Conservation (phyloP, 2,329 filamentous ascomycete species). For the Pseudocercospora fijiensis region DNA sequence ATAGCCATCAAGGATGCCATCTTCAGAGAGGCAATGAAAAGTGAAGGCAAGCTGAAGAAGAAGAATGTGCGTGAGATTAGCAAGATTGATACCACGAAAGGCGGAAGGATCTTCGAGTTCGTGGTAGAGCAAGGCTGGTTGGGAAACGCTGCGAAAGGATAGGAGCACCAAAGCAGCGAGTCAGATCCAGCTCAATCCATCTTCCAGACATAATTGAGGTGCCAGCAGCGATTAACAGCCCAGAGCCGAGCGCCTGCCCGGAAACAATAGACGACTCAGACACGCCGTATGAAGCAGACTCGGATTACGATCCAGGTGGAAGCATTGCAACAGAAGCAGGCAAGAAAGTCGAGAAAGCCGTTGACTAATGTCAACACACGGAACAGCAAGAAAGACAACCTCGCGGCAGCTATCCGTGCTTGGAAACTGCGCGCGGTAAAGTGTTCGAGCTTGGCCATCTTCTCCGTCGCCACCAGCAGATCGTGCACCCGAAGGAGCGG, state of each 20-base stretch:
- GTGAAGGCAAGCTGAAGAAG: slow-evolving; percentile 85
- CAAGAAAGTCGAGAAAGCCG: neutral
- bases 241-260: neutral
- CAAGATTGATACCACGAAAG: slow-evolving; percentile 79
- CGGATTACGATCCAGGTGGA: neutral
- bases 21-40: slow-evolving; percentile 85
- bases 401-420: neutral
- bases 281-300: neutral
- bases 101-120: slow-evolving; percentile 86
- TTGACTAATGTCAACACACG: neutral
- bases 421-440: neutral
- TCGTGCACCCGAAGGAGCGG: too few species aligned
- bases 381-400: neutral
- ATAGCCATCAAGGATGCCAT: slow-evolving; percentile 90
- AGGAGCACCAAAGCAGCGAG: neutral
- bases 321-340: neutral
- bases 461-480: neutral
- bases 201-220: neutral
- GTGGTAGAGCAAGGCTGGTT: slow-evolving; percentile 93
- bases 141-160: slow-evolving; percentile 56
- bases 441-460: neutral
- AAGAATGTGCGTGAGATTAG: slow-evolving; percentile 88
- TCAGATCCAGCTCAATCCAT: neutral
- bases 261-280: neutral
- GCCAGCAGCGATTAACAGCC: neutral